Percentiles rank a stretch among this genome's conserved stretches.
Conservation (phyloP, 306 rosid species). For the Gillenia trifoliata region DNA sequence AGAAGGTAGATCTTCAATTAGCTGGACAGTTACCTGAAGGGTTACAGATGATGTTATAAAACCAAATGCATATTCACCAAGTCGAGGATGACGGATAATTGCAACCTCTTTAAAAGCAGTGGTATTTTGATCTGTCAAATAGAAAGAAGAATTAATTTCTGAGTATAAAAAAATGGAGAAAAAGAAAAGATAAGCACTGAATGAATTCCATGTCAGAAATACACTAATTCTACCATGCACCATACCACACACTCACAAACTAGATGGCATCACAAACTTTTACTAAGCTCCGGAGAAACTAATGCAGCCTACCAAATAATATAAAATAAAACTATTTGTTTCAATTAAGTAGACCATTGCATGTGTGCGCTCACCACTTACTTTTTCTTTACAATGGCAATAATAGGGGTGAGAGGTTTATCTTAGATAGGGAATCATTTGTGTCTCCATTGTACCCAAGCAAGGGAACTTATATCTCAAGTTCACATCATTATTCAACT, state of each 20-base stretch:
- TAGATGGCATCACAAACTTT: background rate
- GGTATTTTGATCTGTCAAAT: constrained; percentile 44
- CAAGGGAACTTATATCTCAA: background rate
- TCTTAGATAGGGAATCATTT: background rate
- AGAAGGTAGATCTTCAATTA: background rate
- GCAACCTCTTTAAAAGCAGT: constrained; percentile 57
- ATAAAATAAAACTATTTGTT: background rate
- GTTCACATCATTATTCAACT: background rate
- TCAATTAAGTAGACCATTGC: background rate
- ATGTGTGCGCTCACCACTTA: background rate
- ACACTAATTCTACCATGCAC: background rate
- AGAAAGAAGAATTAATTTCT: background rate
- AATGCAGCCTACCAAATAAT: background rate
- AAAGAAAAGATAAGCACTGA: background rate
- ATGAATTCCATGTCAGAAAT: background rate
- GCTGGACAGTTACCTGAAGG: constrained; percentile 38
- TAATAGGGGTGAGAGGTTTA: background rate
- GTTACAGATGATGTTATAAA: constrained; percentile 47
- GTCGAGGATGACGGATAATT: constrained; percentile 47
- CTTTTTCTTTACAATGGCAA: background rate
- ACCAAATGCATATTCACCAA: constrained; percentile 56
- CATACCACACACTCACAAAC: background rate
- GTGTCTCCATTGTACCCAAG: background rate
- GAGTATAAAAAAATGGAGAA: background rate
- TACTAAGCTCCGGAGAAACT: background rate